Evolutionary conservation across 1,284 basidiomycete species (phyloP), one percentile per base, ranked within the genome.

Genomic region (Naganishia sp.): DNA sequence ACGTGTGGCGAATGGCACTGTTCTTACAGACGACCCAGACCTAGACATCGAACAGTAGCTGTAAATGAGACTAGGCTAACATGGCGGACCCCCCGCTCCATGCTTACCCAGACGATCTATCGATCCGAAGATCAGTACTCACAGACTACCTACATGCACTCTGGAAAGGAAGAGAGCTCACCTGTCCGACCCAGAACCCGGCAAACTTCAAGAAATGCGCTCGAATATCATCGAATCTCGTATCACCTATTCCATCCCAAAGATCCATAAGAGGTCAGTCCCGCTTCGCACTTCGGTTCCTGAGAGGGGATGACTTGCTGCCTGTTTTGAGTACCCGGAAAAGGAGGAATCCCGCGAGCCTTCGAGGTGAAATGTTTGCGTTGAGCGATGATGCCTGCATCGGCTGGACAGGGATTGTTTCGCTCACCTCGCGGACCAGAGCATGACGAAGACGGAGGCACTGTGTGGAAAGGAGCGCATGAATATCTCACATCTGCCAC

Each of bases 241-340:
- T 82, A 71, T 89, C 87, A 65, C 72, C 71, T 74, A 49, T 3
- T 13, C 2, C 13, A 39, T 39, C 7, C 7, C 7, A 39, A 3
- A 13, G 36, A 39, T 9, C 13, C 10, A 13, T 7, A 9, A 39
- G 9, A 39, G 36, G 36, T 39, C 36, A 39, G 36, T 13, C 36
- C 36, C 25, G 33, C n/a, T 28, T 10, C 11, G 25, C 18, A 16
- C n/a, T 15, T 6, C 21, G 11, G 23, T 18, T 56, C 39, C 21
- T 55, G 46, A 53, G 53, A 42, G 49, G 18, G 49, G 64, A 43
- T 21, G 33, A 70, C 73, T 66, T 55, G 72, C 84, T 85, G 2
- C 87, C 87, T 6, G 82, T 85, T 74, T 86, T 87, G 49, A 89
- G 73, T 3, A 89, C 87, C 18, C 87, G 84, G 76, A 85, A 86